Conservation (phyloP, 2,329 filamentous ascomycete species). For the Fusarium siculi region DNA sequence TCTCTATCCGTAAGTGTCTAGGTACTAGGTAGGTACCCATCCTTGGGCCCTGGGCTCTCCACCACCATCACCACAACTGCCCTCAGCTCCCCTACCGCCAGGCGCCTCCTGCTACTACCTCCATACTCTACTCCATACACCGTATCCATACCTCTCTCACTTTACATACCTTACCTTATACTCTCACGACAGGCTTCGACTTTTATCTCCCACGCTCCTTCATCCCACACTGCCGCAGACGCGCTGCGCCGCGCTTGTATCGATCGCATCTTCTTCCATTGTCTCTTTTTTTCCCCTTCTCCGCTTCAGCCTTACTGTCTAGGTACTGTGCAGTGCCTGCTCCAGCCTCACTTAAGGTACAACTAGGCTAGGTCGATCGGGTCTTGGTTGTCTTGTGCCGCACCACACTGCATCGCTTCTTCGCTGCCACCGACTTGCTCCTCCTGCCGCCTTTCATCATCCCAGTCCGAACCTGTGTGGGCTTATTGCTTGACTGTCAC, state of each 20-base stretch:
- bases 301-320: conserved; percentile 33
- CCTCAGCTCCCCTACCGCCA: conserved; percentile 42
- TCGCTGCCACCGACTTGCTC: conserved; percentile 43
- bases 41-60: conserved; percentile 23
- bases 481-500: conserved; percentile 44
- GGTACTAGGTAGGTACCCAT: no score
- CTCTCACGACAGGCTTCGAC: conserved; percentile 45
- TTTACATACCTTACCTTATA: conserved; percentile 13
- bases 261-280: conserved; percentile 34
- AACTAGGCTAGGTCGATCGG: conserved; percentile 18
- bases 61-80: conserved; percentile 31
- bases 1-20: background rate
- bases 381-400: conserved; percentile 42
- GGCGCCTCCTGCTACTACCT: conserved; percentile 36
- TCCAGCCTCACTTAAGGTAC: conserved; percentile 37
- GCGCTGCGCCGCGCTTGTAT: conserved; percentile 43
- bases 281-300: conserved; percentile 32
- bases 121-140: conserved; percentile 16
- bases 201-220: conserved; percentile 45
- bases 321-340: conserved; percentile 31
- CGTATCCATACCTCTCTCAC: conserved; percentile 35
- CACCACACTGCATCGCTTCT: conserved; percentile 37
- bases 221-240: conserved; percentile 38
- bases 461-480: conserved; percentile 37
- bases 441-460: conserved; percentile 33